phyloP scores from a whole-genome alignment of 1,284 basidiomycete genomes.

The Athelia psychrophila region DNA sequence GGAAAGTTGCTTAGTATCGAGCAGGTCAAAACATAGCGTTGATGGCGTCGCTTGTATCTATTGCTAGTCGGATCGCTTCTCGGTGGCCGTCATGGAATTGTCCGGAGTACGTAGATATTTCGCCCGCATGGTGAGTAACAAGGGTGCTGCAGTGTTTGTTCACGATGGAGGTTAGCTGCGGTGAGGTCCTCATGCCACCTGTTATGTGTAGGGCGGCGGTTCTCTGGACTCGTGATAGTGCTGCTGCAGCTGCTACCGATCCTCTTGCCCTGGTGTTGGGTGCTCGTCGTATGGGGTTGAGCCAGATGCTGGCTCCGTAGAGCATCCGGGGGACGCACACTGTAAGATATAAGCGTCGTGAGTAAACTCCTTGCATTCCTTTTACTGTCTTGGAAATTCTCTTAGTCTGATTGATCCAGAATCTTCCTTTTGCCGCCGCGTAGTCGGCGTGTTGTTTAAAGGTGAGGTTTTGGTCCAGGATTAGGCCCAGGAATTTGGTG shows the following conservation, averaged over 20 bases:
- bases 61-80: conserved; percentile 45
- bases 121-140: conserved; percentile 47
- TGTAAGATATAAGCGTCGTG: neutral
- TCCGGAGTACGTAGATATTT: conserved; percentile 38
- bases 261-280: neutral
- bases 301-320: neutral
- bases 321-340: neutral
- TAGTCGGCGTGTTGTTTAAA: neutral
- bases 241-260: neutral
- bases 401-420: neutral
- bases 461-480: neutral
- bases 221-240: neutral
- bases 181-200: neutral
- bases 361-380: neutral
- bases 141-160: conserved; percentile 44
- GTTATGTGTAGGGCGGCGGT: neutral
- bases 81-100: conserved; percentile 52
- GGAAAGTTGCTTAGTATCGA: conserved; percentile 30
- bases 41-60: conserved; percentile 32
- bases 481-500: neutral
- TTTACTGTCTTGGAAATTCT: neutral
- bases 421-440: neutral
- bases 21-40: conserved; percentile 41
- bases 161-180: conserved; percentile 37
- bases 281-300: neutral